Base-by-base conservation (phyloP, 163 green algal genomes). In the Scenedesmus sp. region DNA sequence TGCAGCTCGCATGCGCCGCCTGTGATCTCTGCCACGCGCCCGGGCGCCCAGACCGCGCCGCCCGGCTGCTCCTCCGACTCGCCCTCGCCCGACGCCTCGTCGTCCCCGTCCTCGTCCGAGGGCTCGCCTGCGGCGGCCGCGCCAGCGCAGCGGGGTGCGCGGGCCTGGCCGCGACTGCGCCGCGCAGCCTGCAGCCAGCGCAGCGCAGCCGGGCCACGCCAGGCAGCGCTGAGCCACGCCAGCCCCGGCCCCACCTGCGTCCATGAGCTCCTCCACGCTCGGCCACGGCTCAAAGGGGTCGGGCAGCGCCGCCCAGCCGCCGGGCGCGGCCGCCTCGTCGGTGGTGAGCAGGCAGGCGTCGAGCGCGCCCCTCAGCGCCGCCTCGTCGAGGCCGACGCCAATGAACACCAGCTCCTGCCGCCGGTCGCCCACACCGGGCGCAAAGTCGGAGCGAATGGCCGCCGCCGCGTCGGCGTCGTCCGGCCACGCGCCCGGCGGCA, bases 221-320 rank as follows among this genome's bases (percentile, higher is more conserved):
- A n/a, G n/a, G n/a, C n/a, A n/a, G n/a, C n/a, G n/a, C n/a, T n/a
- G n/a, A n/a, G n/a, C n/a, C n/a, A n/a, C n/a, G n/a, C n/a, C n/a
- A n/a, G n/a, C n/a, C n/a, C n/a, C n/a, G n/a, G n/a, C n/a, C n/a
- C n/a, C n/a, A n/a, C n/a, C n/a, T n/a, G 14, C 74, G n/a, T 85
- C 88, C 70, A 93, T 70, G 24, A 93, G 78, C 45, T 89, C 74
- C 24, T 67, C 2, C 18, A 93, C 80, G n/a, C 83, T 53, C 7
- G 90, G 90, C 90, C 90, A 94, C 29, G 84, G 54, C 18, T 76
- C 50, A 77, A 94, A 94, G 15, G 84, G 84, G 77, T 94, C 90
- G 18, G 45, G 4, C 33, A 70, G 58, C 13, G 31, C 48, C 10
- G 65, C 39, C 31, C 39, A 29, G 47, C 65, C 66, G 18, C 4